These are phyloP conservation scores for Botrytis cinerea DNA, from an alignment of 2,329 filamentous ascomycete species.

Conservation along the genomic window DNA sequence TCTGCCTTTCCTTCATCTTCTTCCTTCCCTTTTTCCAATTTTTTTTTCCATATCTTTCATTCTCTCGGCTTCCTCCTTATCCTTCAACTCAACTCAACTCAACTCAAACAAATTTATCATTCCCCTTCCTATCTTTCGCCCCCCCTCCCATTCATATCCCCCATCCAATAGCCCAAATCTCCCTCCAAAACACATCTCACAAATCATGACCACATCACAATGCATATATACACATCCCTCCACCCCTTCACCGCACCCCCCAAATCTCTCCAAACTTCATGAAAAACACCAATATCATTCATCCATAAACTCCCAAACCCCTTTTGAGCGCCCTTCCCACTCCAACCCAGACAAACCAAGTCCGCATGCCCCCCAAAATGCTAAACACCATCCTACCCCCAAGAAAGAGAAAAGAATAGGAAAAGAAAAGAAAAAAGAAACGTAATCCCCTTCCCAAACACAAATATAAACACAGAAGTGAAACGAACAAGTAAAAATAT, in stretches of 20 bases:
- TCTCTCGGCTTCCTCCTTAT: background rate
- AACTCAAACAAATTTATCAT: background rate
- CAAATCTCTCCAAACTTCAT: background rate
- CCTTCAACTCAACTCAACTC: background rate
- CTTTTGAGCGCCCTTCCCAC: background rate
- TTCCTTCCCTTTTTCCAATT: background rate
- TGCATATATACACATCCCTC: background rate
- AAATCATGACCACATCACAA: background rate
- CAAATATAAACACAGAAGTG: background rate
- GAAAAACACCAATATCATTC: background rate
- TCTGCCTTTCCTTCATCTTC: background rate
- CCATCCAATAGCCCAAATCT: background rate
- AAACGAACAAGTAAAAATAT: background rate
- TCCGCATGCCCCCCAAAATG: background rate
- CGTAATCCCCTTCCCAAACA: background rate
- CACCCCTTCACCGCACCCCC: background rate
- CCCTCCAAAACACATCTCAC: background rate
- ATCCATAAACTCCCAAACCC: background rate
- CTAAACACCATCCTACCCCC: background rate
- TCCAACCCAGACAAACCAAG: background rate
- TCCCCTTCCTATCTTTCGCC: background rate
- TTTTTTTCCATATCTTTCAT: too few relatives aligned
- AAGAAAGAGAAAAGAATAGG: background rate
- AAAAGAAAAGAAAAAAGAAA: background rate
- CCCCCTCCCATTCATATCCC: background rate